Evolutionary conservation across 768 basidiomycete genomes (phyloP), one percentile per base, ranked within the genome.

Genomic region (Serpula lacrymans): DNA sequence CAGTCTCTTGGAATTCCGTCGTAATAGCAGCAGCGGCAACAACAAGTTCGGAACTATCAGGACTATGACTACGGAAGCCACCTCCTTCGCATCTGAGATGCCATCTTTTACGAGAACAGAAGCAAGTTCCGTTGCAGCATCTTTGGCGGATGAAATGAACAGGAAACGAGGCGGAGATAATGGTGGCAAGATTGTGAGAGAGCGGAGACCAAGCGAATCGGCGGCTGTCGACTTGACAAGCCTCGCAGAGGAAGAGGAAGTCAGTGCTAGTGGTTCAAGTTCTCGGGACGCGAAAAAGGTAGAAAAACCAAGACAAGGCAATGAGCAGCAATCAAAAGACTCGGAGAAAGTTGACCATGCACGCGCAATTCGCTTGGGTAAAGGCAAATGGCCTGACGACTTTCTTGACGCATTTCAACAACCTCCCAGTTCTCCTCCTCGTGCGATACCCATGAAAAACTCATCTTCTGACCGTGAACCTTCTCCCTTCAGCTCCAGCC

Each of bases 311-410:
- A 40, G 45, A 13, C 26, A 37, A 49, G 46, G 47, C 38, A 54
- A 54, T 43, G 42, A 46, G 45, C 30, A 52, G 50, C 37, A 49
- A 44, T 39, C 46, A 45, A 49, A 34, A 51, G 50, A 61, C 45
- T 41, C 48, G 10, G 58, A 67, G 40, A 67, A 62, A 48, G 53
- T 54, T 24, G 54, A 60, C 31, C n/a, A n/a, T n/a, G n/a, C 47
- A 44, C 52, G 57, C 47, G 65, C 67, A 17, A 69, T 87, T 47
- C 72, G 79, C 40, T 74, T 88, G 24, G 78, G 80, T 24, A 85
- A 88, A 58, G 86, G 83, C 43, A 87, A 84, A 59, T 88, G 84
- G 84, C 84, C 88, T 0, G 84, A 88, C 60, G 86, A 88, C 59
- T 85, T 88, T 56, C 57, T 88, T 41, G 78, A 79, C 48, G 78